phyloP scores from a whole-genome alignment of 306 rosid genomes.

The Castanea crenata region DNA sequence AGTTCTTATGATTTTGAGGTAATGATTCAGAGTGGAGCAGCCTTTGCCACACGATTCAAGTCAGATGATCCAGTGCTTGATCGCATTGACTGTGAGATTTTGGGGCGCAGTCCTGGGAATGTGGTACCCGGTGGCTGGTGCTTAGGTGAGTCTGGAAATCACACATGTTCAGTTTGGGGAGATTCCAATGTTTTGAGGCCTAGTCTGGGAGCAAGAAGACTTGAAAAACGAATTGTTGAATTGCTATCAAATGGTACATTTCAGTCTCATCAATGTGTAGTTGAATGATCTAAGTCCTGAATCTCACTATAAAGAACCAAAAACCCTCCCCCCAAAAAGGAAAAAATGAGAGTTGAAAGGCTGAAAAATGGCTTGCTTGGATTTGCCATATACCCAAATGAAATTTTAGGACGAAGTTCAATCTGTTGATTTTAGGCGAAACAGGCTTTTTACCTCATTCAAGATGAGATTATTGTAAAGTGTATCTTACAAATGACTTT shows the following conservation, averaged over 20 bases:
- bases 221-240: conserved; percentile 65
- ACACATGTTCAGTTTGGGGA: conserved; percentile 82
- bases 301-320: conserved; percentile 8
- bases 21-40: conserved; percentile 77
- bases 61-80: conserved; percentile 65
- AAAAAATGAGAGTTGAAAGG: neutral
- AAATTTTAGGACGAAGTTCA: conserved; percentile 27
- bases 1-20: conserved; percentile 47
- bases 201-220: conserved; percentile 64
- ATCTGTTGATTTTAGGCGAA: conserved; percentile 14
- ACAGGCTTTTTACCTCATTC: conserved; percentile 22
- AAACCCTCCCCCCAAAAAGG: conserved; percentile 3
- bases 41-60: conserved; percentile 61
- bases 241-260: conserved; percentile 63
- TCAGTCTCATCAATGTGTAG: conserved; percentile 50
- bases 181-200: conserved; percentile 93
- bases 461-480: conserved; percentile 9
- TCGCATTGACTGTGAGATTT: conserved; percentile 64
- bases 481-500: neutral
- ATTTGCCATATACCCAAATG: conserved; percentile 1
- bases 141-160: conserved; percentile 72
- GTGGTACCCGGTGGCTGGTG: conserved; percentile 98
- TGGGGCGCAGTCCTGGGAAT: conserved; percentile 44
- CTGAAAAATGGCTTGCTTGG: conserved; percentile 21
- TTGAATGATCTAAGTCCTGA: conserved; percentile 38